Percentiles rank a stretch among this genome's conserved stretches.
Evolutionary conservation across 1,284 basidiomycete species (phyloP).

Genomic region (Ceratobasidium sp.): DNA sequence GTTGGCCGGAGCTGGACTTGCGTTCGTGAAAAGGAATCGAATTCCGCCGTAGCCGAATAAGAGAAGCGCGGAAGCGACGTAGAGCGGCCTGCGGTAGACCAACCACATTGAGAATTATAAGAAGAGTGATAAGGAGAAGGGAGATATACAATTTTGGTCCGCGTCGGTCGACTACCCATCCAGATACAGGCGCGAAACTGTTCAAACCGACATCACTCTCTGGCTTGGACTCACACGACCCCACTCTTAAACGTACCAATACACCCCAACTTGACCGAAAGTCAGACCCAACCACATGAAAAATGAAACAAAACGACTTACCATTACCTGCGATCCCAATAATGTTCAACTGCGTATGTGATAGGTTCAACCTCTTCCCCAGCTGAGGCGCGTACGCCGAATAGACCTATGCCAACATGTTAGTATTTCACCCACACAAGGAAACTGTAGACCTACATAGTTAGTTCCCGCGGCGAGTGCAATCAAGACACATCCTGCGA

Average conservation of each 20-base stretch:
- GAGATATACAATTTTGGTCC: constrained; percentile 68
- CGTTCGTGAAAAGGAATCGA: constrained; percentile 68
- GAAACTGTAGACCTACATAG: constrained; percentile 43
- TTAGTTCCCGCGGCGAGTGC: constrained; percentile 47
- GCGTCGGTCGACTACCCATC: constrained; percentile 72
- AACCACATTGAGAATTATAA: too few species aligned
- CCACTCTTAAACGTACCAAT: too few species aligned
- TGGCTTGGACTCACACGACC: constrained; percentile 39
- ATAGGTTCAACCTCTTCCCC: constrained; percentile 74
- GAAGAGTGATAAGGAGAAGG: neutral
- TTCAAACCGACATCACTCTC: constrained; percentile 63
- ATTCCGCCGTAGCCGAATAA: constrained; percentile 77
- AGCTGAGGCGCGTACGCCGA: constrained; percentile 84
- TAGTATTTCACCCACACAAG: neutral
- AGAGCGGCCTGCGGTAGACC: constrained; percentile 50
- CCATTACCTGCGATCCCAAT: constrained; percentile 77
- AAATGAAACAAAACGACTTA: constrained; percentile 58
- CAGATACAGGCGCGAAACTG: constrained; percentile 74
- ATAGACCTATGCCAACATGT: constrained; percentile 24
- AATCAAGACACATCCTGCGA: constrained; percentile 42
- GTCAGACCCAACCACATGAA: constrained; percentile 21
- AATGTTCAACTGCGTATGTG: constrained; percentile 81
- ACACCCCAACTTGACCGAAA: constrained; percentile 25
- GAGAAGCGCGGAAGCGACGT: constrained; percentile 65
- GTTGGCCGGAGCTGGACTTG: constrained; percentile 26